phyloP scores from a whole-genome alignment of 139 green algal genomes.

The Monoraphidium neglectum region DNA sequence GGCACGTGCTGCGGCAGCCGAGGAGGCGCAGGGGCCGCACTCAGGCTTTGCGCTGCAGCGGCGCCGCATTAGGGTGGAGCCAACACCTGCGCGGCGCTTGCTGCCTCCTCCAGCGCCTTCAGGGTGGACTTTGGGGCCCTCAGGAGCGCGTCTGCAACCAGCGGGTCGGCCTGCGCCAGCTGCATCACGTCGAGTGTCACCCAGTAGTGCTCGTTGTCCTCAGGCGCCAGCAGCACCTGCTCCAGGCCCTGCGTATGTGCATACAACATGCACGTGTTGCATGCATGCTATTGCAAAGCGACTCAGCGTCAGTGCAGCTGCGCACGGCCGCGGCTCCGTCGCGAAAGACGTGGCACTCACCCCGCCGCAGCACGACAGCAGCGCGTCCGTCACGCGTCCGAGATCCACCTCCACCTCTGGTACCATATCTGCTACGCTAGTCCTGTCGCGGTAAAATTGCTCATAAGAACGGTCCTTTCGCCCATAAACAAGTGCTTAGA shows the following conservation, averaged over 20 bases:
- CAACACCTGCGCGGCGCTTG: constrained; percentile 43
- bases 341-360: too few species aligned
- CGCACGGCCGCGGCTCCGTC: too few species aligned
- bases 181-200: constrained; percentile 48
- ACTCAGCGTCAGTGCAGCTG: too few species aligned
- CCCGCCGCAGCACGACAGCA: too few species aligned
- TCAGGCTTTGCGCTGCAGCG: background rate
- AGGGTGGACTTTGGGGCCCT: constrained; percentile 30
- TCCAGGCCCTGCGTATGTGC: constrained; percentile 48
- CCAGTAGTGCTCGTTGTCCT: constrained; percentile 42
- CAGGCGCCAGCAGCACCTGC: constrained; percentile 31
- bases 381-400: too few species aligned
- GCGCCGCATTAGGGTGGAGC: background rate
- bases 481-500: too few species aligned
- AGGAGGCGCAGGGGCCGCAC: background rate
- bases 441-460: too few species aligned
- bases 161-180: constrained; percentile 29
- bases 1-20: background rate
- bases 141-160: constrained; percentile 39
- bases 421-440: too few species aligned
- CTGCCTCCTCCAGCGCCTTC: constrained; percentile 39
- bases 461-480: too few species aligned
- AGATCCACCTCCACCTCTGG: too few species aligned
- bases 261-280: too few species aligned
- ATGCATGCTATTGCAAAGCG: too few species aligned